Conservation (phyloP, 768 basidiomycete genomes). For the Boletus reticuloceps region DNA sequence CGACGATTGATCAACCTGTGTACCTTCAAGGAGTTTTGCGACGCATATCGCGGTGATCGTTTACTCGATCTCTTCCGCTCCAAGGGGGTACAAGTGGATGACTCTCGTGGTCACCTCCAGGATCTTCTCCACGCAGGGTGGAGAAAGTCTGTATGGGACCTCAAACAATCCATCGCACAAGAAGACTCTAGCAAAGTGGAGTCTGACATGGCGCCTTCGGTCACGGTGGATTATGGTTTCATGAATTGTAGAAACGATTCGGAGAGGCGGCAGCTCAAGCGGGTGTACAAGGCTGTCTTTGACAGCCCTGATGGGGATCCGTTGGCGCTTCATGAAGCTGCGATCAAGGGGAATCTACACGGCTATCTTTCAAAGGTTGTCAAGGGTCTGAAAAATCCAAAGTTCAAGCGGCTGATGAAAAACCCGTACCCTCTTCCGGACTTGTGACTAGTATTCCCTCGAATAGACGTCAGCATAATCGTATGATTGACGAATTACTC, state of each 20-base stretch:
- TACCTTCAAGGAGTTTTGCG: conserved; percentile 2
- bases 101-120: neutral
- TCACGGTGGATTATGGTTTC: conserved; percentile 3
- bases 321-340: neutral
- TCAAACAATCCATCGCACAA: neutral
- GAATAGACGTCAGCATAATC: too few relatives aligned
- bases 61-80: neutral
- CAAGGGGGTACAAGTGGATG: neutral
- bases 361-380: neutral
- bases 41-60: neutral
- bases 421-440: conserved; percentile 2
- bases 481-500: too few relatives aligned
- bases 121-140: neutral
- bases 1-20: neutral
- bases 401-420: neutral
- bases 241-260: neutral
- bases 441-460: neutral
- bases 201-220: neutral
- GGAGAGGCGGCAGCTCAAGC: neutral
- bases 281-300: neutral
- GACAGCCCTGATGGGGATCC: neutral
- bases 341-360: conserved; percentile 1
- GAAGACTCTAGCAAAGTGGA: neutral
- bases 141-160: conserved; percentile 1
- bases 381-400: neutral